phyloP scores from a whole-genome alignment of 306 rosid species.

The Senna siamea region DNA sequence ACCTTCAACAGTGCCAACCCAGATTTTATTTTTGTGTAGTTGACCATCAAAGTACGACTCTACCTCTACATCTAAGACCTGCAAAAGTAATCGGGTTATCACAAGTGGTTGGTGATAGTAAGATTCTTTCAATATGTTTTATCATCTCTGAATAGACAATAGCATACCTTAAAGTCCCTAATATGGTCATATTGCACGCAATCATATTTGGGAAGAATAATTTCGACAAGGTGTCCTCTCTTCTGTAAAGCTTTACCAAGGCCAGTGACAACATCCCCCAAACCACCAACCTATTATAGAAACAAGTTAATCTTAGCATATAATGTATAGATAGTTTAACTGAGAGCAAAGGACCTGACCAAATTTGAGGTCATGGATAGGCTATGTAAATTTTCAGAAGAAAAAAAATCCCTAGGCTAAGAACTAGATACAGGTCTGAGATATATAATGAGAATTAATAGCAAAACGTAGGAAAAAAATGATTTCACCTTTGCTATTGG shows the following conservation, averaged over 20 bases:
- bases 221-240: slow-evolving; percentile 93
- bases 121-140: slow-evolving; percentile 7
- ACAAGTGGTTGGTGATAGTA: slow-evolving; percentile 27
- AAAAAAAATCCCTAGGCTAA: slow-evolving; percentile 4
- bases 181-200: slow-evolving; percentile 69
- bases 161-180: slow-evolving; percentile 71
- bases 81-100: slow-evolving; percentile 39
- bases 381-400: background rate
- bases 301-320: slow-evolving; percentile 31
- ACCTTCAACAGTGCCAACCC: slow-evolving; percentile 97
- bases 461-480: slow-evolving; percentile 29
- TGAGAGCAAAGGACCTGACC: slow-evolving; percentile 24
- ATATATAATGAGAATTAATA: background rate
- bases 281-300: slow-evolving; percentile 85
- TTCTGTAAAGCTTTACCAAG: slow-evolving; percentile 84
- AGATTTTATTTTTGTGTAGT: slow-evolving; percentile 78
- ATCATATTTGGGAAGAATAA: slow-evolving; percentile 92
- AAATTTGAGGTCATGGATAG: background rate
- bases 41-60: slow-evolving; percentile 81
- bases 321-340: slow-evolving; percentile 6
- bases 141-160: slow-evolving; percentile 34
- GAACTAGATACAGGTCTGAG: background rate
- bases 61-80: slow-evolving; percentile 72
- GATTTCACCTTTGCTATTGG: slow-evolving; percentile 88
- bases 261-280: slow-evolving; percentile 95